Conservation (phyloP, 768 basidiomycete genomes). For the Collybiopsis confluens region DNA sequence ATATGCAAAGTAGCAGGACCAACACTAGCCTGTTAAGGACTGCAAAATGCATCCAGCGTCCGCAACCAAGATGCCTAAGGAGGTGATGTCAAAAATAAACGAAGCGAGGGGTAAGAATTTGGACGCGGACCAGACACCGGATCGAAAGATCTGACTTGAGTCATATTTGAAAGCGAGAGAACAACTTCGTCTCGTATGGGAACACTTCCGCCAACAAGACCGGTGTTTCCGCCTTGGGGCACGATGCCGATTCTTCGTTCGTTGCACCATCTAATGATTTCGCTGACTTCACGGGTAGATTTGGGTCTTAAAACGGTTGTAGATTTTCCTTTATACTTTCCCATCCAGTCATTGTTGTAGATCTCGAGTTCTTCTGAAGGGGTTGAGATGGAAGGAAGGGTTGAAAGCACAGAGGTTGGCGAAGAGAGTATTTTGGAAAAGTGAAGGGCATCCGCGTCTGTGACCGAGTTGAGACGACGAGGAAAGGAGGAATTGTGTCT, state of each 20-base stretch:
- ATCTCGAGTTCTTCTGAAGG: slow-evolving; percentile 62
- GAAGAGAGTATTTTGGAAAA: slow-evolving; percentile 61
- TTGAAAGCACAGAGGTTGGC: slow-evolving; percentile 60
- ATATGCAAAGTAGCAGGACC: too few relatives aligned
- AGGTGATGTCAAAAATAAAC: slow-evolving; percentile 9
- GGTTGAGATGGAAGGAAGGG: slow-evolving; percentile 45
- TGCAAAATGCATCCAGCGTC: slow-evolving; percentile 96
- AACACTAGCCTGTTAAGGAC: slow-evolving; percentile 46
- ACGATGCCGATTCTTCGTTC: slow-evolving; percentile 81
- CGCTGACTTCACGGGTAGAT: slow-evolving; percentile 81
- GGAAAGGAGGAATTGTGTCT: slow-evolving; percentile 14
- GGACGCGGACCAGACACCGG: slow-evolving; percentile 64
- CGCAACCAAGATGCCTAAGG: slow-evolving; percentile 77
- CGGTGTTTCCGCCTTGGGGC: slow-evolving; percentile 98
- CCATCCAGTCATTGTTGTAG: slow-evolving; percentile 95
- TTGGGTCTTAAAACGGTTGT: slow-evolving; percentile 87
- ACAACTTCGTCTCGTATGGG: slow-evolving; percentile 87
- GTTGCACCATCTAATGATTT: slow-evolving; percentile 85
- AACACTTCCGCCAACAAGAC: slow-evolving; percentile 92
- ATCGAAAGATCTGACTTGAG: slow-evolving; percentile 77
- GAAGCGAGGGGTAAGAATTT: slow-evolving; percentile 13
- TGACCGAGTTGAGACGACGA: slow-evolving; percentile 42
- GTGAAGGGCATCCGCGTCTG: slow-evolving; percentile 56
- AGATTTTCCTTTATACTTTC: slow-evolving; percentile 83
- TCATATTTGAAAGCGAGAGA: slow-evolving; percentile 80